Percentiles rank a stretch among this genome's conserved stretches.
phyloP scores from a whole-genome alignment of 176 grass and related monocot genomes.

The Cymbopogon citratus region DNA sequence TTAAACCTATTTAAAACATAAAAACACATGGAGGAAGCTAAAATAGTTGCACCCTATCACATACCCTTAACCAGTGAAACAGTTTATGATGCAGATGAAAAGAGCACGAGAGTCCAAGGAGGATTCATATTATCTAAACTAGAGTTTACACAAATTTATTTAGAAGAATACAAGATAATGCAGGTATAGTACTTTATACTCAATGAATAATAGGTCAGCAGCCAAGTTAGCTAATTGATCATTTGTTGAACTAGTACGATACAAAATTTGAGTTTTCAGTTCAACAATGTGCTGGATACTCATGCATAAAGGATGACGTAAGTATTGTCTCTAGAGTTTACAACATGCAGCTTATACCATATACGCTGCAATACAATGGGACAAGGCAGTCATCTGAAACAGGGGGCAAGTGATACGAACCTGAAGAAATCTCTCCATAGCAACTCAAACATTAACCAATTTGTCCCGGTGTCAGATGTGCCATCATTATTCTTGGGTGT shows the following conservation, averaged over 20 bases:
- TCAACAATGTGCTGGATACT: not conserved
- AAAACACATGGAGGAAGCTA: not conserved
- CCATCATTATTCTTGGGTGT: constrained; percentile 33
- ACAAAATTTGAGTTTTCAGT: not conserved
- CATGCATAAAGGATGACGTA: not conserved
- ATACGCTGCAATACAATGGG: not conserved
- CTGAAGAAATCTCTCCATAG: constrained; percentile 99
- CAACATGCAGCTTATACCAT: not conserved
- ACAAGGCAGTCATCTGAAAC: not conserved
- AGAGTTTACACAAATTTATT: not conserved
- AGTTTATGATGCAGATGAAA: not conserved
- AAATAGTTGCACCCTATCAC: not conserved
- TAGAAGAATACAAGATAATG: not conserved
- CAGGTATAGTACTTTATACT: not conserved
- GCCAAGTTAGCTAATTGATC: not conserved
- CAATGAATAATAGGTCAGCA: not conserved
- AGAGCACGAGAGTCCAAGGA: not conserved
- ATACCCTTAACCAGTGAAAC: constrained; percentile 9
- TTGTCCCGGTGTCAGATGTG: constrained; percentile 65
- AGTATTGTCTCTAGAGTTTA: not conserved
- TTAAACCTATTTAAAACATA: not conserved
- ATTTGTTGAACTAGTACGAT: not conserved
- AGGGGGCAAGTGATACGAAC: constrained; percentile 24
- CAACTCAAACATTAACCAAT: constrained; percentile 97
- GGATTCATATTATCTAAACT: not conserved